Base-by-base conservation (phyloP, 768 basidiomycete species). In the Termitomyces sp. region DNA sequence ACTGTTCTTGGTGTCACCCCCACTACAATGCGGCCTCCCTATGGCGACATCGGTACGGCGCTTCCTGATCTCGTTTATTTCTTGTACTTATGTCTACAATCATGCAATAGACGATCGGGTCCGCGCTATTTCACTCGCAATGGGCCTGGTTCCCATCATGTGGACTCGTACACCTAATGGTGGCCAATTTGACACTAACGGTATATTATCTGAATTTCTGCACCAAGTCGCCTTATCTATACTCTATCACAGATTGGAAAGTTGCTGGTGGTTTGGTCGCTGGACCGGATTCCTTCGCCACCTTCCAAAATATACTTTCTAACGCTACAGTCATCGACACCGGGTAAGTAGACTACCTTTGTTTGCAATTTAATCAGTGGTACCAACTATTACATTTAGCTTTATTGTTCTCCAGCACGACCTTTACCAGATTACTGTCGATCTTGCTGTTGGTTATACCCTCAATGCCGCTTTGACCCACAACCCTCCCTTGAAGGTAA, bases 341-440 rank as follows among this genome's bases (percentile, higher is more conserved):
- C 39, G 88, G 88, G 85, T 84, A 62, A 59, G 77, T 67, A 22
- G 39, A 36, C 54, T 6, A n/a, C 48, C 8, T 32, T 42, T 50
- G 22, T 37, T 24, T 24, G 37, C 18, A 7, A 14, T 20, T 16
- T 31, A 48, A 18, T 46, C 22, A 7, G 31, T 22, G 16, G 55
- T 46, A 53, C 49, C 59, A 58, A 56, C 14, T 22, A 41, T 12
- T 42, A 13, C 51, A 22, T 37, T 42, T 27, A 79, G 93, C 65
- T 97, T 98, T 77, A 84, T 95, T 65, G 91, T 95, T 34, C 76
- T 98, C 55, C 80, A 94, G 69, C 92, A 94, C 64, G 95, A 97
- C 70, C 76, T 96, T 37, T 95, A 77, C 62, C 72, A 86, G 61
- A 84, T 92, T 65, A 90, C 92, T 13, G 93, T 96, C 52, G 92